These are phyloP conservation scores for Neohortaea acidophila DNA, from an alignment of 495 filamentous ascomycete species.

Conservation along the genomic window DNA sequence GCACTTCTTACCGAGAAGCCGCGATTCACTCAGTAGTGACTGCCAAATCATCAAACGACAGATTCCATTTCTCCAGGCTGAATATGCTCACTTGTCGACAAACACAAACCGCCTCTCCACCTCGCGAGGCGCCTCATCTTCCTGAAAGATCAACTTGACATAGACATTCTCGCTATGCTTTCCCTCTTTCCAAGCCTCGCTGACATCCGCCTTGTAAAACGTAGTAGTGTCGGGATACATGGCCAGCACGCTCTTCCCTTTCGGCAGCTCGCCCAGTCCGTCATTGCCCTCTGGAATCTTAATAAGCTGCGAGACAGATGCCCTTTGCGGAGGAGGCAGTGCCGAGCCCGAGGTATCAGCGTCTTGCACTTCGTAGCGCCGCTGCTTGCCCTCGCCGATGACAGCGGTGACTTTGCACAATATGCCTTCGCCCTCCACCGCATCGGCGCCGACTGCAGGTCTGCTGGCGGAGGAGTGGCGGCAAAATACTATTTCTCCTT, in stretches of 20 bases:
- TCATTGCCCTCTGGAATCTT: constrained; percentile 50
- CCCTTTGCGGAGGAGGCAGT: constrained; percentile 43
- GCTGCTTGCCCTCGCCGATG: constrained; percentile 70
- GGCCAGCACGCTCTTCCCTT: constrained; percentile 24
- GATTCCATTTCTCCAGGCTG: too few relatives aligned
- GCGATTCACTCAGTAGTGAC: too few relatives aligned
- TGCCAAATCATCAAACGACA: too few relatives aligned
- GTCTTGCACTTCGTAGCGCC: constrained; percentile 85
- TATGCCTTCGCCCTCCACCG: constrained; percentile 67
- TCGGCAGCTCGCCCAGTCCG: constrained; percentile 37
- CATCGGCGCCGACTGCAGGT: constrained; percentile 46
- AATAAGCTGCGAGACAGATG: constrained; percentile 66
- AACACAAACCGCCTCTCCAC: constrained; percentile 29
- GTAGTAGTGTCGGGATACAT: constrained; percentile 80
- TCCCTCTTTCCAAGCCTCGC: constrained; percentile 11
- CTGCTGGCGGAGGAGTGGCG: constrained; percentile 30
- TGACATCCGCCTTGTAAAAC: constrained; percentile 89
- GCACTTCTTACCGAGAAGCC: too few relatives aligned
- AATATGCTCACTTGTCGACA: constrained; percentile 8
- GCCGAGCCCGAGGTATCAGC: constrained; percentile 63
- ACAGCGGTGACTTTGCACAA: constrained; percentile 77
- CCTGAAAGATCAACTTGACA: constrained; percentile 29
- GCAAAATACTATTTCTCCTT: constrained; percentile 75
- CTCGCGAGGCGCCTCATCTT: constrained; percentile 24
- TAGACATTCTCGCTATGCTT: constrained; percentile 11